Percentiles rank a stretch among this genome's conserved stretches.
Evolutionary conservation across 1,284 basidiomycete genomes (phyloP).

Genomic region (Apiotrichum siamense): DNA sequence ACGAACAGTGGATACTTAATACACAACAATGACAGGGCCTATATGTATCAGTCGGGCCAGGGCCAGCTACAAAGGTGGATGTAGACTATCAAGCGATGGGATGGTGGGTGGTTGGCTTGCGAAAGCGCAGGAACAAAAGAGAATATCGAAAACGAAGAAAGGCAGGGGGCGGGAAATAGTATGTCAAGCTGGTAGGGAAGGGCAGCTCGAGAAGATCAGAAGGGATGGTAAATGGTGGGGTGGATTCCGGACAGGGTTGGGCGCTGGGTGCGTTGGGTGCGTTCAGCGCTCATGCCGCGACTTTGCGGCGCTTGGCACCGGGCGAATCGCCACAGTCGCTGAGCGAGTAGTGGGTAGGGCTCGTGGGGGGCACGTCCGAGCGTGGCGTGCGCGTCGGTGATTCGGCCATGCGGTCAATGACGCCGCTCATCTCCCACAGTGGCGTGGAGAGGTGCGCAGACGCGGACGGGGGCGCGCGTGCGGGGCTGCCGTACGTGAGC

Average conservation of each 20-base stretch:
- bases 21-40: too few species aligned
- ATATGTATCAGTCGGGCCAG: too few species aligned
- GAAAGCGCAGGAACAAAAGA: background rate
- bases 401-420: conserved; percentile 30
- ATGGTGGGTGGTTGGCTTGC: too few species aligned
- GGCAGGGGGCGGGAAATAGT: too few species aligned
- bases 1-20: too few species aligned
- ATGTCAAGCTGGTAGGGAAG: background rate
- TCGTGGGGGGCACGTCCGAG: conserved; percentile 31
- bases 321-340: conserved; percentile 18
- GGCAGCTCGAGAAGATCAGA: background rate
- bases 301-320: conserved; percentile 17
- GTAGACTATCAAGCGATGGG: too few species aligned
- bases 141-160: background rate
- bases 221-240: too few species aligned
- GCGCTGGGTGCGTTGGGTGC: too few species aligned
- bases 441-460: conserved; percentile 32
- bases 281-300: conserved; percentile 1
- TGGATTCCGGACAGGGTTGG: too few species aligned
- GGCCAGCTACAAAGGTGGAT: too few species aligned
- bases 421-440: conserved; percentile 39
- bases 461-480: conserved; percentile 20
- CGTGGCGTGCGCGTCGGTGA: conserved; percentile 22
- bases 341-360: conserved; percentile 33
- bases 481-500: conserved; percentile 25